Percentiles rank a stretch among this genome's conserved stretches.
These are phyloP conservation scores for Fusarium sp. DNA, from an alignment of 2,329 filamentous ascomycete genomes.

Conservation along the genomic window DNA sequence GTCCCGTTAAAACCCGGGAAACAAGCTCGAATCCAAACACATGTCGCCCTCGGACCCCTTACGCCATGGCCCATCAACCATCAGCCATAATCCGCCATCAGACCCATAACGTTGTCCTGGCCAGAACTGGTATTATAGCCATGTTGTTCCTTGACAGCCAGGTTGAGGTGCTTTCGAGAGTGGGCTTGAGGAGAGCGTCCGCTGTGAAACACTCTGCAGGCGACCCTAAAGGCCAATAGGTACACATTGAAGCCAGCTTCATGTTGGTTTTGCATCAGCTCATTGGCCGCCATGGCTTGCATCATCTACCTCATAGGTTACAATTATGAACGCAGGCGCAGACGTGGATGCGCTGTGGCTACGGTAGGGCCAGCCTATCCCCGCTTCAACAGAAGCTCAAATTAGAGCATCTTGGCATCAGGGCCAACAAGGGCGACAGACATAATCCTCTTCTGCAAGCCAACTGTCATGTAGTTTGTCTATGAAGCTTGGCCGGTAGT, in stretches of 20 bases:
- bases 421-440: constrained; percentile 4
- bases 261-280: constrained; percentile 30
- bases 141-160: constrained; percentile 20
- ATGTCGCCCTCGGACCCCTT: constrained; percentile 24
- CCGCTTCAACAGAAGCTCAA: constrained; percentile 13
- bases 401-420: constrained; percentile 16
- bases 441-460: constrained; percentile 8
- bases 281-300: constrained; percentile 37
- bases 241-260: constrained; percentile 23
- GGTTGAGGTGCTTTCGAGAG: constrained; percentile 1
- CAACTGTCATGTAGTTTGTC: not conserved
- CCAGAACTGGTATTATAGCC: constrained; percentile 8
- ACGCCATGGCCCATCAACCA: constrained; percentile 32
- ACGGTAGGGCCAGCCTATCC: constrained; percentile 27
- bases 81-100: constrained; percentile 36
- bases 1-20: constrained; percentile 30
- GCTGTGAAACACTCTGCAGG: constrained; percentile 38
- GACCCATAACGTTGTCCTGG: constrained; percentile 22
- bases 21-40: constrained; percentile 16
- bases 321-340: constrained; percentile 9
- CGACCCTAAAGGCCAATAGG: constrained; percentile 28
- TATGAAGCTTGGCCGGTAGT: constrained; percentile 22
- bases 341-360: constrained; percentile 26
- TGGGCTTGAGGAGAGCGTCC: constrained; percentile 17
- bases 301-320: constrained; percentile 31